These are phyloP conservation scores for Clavariopsis aquatica DNA, from an alignment of 495 filamentous ascomycete species.

Conservation along the genomic window DNA sequence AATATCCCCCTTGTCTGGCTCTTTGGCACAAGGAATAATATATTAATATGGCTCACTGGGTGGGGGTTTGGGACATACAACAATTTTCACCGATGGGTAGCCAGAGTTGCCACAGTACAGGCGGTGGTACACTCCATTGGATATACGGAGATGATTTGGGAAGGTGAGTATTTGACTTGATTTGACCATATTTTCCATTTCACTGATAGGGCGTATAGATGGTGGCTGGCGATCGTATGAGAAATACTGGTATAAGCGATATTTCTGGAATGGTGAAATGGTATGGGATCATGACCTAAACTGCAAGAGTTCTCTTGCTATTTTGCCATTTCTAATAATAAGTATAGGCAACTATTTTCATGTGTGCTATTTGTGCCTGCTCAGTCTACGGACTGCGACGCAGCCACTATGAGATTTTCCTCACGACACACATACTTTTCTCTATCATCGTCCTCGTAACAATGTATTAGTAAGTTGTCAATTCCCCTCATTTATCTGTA, in stretches of 20 bases:
- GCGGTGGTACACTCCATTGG: conserved; percentile 31
- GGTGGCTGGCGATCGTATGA: conserved; percentile 11
- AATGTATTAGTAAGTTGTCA: conserved; percentile 54
- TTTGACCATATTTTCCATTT: neutral
- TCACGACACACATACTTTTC: conserved; percentile 56
- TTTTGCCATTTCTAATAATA: neutral
- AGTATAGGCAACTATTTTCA: conserved; percentile 52
- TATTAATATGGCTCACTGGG: conserved; percentile 31
- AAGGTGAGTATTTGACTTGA: neutral
- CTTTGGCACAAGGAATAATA: conserved; percentile 30
- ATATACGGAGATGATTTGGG: conserved; percentile 25
- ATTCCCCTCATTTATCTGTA: neutral
- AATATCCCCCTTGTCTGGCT: conserved; percentile 33
- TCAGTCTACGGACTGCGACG: conserved; percentile 54
- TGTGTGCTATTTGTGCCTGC: conserved; percentile 50
- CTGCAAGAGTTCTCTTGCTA: too few species aligned
- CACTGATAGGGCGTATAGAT: conserved; percentile 6
- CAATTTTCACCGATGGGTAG: conserved; percentile 32
- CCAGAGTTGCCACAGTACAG: conserved; percentile 26
- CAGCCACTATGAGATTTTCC: conserved; percentile 56
- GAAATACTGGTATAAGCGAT: conserved; percentile 18
- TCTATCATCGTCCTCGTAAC: conserved; percentile 54
- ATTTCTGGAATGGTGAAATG: conserved; percentile 30
- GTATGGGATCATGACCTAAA: too few species aligned
- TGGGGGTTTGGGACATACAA: conserved; percentile 35